Evolutionary conservation across 228 moss, liverwort and hornwort genomes (phyloP), one percentile per base, ranked within the genome.

Genomic region (Sphagnum magellanicum): DNA sequence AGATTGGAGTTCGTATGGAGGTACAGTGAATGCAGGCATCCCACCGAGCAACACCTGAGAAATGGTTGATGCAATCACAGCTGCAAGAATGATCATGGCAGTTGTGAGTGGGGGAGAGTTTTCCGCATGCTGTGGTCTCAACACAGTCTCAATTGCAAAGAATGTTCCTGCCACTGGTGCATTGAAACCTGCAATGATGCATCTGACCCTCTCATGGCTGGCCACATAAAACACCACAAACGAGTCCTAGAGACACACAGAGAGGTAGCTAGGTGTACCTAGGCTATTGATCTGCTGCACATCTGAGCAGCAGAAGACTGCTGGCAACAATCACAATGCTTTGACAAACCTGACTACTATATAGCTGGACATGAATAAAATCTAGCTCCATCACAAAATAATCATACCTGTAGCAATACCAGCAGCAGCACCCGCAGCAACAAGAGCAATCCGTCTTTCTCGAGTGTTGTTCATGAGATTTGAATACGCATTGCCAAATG

Each of bases 81-180:
- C 93, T 69, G 93, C 97, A 67, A 98, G 65, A 65, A 98, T 98
- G 49, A 98, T 93, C 91, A 93, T 98, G 48, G 97, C 93, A 6
- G 93, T 98, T 48, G 98, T 98, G 0, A 98, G 86, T 64, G 98
- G 93, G 63, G 97, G 98, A 63, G 98, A 98, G 48, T 98, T 98
- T 81, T 98, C 93, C 60, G 98, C 91, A 85, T 93, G 79, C 63
- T 93, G 87, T 10, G 98, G 98, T 78, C 87, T 86, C 60, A 98
- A 74, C 4, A 98, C 93, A 50, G 98, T 98, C 76, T 98, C 98
- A 58, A 98, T 92, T 15, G 98, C 98, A 63, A 93, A 98, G 71
- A 98, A 98, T 0, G 91, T 91, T 62, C 98, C 93, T 0, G 93
- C 93, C 58, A 98, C 93, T 52, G 98, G 98, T 46, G 98, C 98